Evolutionary conservation across 805 yeast species (phyloP), one percentile per base, ranked within the genome.

Genomic region (Lipomyces yamadae): DNA sequence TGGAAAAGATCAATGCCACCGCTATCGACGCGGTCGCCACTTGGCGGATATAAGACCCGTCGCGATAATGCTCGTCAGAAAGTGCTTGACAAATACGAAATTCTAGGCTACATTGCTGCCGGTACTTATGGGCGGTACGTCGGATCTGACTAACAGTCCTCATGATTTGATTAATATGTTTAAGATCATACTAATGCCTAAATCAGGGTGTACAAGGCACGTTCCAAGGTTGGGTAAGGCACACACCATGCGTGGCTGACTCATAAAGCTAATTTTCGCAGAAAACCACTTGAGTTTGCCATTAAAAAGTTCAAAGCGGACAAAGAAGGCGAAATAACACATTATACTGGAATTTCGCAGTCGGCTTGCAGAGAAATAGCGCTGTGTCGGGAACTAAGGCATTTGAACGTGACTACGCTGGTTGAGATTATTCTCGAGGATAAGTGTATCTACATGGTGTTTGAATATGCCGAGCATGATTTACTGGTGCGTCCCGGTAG

Each of bases 281-380:
- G 62, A 75, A 75, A 71, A 32, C 71, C 69, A 32, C 72, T 77
- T 24, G 81, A 87, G 56, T 91, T 82, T 76, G 99, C 99, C 4
- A 95, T 95, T 73, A 95, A 95, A 77, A 95, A 94, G 80, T 95
- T 95, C 82, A 95, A 95, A 77, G 89, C 92, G 37, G 99, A 96
- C 73, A 87, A 91, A 74, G 96, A 93, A 70, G 94, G 94, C 65
- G 98, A 93, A 74, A 87, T 89, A 33, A 78, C 89, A 10, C 95
- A 90, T 78, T 94, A 92, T 74, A 92, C 98, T 0, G 98, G 99
- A 2, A 91, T 95, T 13, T 92, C 97, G 1, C 99, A 95, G 78
- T 87, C 94, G 73, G 99, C 98, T 1, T 91, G 96, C 57, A 82
- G 99, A 70, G 99, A 96, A 78, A 92, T 96, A 94, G 90, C 97